Evolutionary conservation across 176 grass and related monocot species (phyloP), one percentile per base, ranked within the genome.

Genomic region (Otatea glauca): DNA sequence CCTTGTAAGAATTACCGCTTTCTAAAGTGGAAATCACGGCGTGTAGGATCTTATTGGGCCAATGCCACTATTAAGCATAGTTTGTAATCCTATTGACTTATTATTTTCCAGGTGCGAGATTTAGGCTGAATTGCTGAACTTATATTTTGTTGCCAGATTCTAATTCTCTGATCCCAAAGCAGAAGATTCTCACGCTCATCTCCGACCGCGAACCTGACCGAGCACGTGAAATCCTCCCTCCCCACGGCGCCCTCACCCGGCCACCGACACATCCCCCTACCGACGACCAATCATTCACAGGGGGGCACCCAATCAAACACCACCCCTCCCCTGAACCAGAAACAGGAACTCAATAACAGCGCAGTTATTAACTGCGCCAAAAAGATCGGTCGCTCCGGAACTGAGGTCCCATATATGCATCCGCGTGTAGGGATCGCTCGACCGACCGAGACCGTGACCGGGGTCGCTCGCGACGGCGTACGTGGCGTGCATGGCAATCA

Each of bases 251-350:
- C 62, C 21, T 21, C 41, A 3, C 43, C 53, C 85, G 16, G 11
- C 65, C 86, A 88, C 86, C 86, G 80, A 83, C 80, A 72, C 86
- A 14, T 9, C 53, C 43, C 37, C 45, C 18, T 11, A n/a, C 60
- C 68, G 76, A 51, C 66, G 41, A 12, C 7, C 81, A 47, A 54
- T 70, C 79, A 43, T 45, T 27, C 79, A 21, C 10, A 5, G 18
- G 9, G 35, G 54, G 9, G 5, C 16, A 6, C 45, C 58, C 8
- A 50, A 25, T 39, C 44, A 8, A 66, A 24, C 66, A 49, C 81
- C 56, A 47, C 27, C 18, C 32, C 45, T 29, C 23, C 14, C 23
- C 24, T 47, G 14, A 72, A 9, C 44, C 69, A 48, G 6, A 27
- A 29, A 5, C 70, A 48, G n/a, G 7, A 2, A 15, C 69, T 10